Evolutionary conservation across 169 alveolate species (phyloP).

Genomic region (Eimeria sp.): DNA sequence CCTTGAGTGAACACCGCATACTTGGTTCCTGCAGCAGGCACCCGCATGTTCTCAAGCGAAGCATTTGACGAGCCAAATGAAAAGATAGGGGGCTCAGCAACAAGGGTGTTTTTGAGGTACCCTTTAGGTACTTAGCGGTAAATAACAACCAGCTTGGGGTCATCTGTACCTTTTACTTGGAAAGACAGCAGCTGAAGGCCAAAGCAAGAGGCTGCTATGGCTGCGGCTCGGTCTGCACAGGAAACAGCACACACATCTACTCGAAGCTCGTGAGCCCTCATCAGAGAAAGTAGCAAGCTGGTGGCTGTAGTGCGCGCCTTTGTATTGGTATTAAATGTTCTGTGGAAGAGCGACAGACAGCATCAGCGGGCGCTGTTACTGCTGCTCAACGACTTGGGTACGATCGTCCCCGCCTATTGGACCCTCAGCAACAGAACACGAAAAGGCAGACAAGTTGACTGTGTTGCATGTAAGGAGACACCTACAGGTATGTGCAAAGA

Average conservation of each 20-base stretch:
- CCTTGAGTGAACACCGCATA: slow-evolving; percentile 23
- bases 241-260: background rate
- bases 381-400: background rate
- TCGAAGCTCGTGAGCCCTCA: background rate
- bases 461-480: background rate
- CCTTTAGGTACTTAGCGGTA: background rate
- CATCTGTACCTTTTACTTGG: slow-evolving; percentile 25
- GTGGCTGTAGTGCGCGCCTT: too few species aligned
- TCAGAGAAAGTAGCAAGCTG: too few species aligned
- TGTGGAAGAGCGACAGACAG: too few species aligned
- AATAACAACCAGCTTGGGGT: background rate
- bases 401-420: background rate
- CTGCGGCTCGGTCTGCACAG: slow-evolving; percentile 36
- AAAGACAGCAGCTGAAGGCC: slow-evolving; percentile 58
- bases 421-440: background rate
- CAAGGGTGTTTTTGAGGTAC: background rate
- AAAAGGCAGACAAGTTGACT: background rate
- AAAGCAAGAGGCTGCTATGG: background rate
- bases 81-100: background rate
- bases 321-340: too few species aligned
- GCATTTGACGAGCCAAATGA: background rate
- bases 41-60: background rate
- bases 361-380: background rate
- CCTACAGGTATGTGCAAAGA: background rate
- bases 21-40: slow-evolving; percentile 29